These are phyloP conservation scores for Grosmannia serpens DNA, from an alignment of 2,329 filamentous ascomycete genomes.

Conservation along the genomic window DNA sequence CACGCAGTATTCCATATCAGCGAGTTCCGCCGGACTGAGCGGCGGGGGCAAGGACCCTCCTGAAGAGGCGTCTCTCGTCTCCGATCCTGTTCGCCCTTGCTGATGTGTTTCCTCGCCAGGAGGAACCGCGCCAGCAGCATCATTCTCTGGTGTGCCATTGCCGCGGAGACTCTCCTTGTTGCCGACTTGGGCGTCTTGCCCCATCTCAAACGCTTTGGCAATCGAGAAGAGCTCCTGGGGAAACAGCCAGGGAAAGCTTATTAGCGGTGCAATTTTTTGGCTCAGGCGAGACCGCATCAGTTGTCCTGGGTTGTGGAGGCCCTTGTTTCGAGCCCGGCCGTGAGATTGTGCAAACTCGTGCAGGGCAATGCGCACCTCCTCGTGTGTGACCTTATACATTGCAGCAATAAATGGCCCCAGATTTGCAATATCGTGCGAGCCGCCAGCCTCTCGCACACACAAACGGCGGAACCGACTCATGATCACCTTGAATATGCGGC, in stretches of 20 bases:
- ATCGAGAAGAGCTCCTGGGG: conserved; percentile 58
- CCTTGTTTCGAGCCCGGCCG: neutral
- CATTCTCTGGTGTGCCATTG: too few relatives aligned
- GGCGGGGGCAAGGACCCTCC: too few relatives aligned
- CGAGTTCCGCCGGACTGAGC: neutral
- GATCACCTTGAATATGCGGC: conserved; percentile 51
- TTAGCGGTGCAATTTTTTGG: conserved; percentile 57
- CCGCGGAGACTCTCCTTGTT: neutral
- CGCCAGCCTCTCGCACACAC: conserved; percentile 55
- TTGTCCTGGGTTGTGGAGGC: conserved; percentile 10
- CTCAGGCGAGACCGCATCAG: conserved; percentile 24
- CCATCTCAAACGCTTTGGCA: conserved; percentile 28
- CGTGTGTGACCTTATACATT: conserved; percentile 75
- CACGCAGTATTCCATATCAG: neutral
- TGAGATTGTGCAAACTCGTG: conserved; percentile 26
- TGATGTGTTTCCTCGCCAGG: too few relatives aligned
- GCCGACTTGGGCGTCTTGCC: neutral
- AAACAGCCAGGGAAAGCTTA: conserved; percentile 93
- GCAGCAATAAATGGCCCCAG: conserved; percentile 68
- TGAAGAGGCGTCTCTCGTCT: too few relatives aligned
- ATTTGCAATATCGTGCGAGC: conserved; percentile 37
- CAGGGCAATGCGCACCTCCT: conserved; percentile 53
- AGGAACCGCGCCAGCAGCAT: too few relatives aligned
- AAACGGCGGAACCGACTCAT: conserved; percentile 56
- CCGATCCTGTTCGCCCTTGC: too few relatives aligned